These are phyloP conservation scores for Aspergillus sp. DNA, from an alignment of 2,329 filamentous ascomycete genomes.

Conservation along the genomic window DNA sequence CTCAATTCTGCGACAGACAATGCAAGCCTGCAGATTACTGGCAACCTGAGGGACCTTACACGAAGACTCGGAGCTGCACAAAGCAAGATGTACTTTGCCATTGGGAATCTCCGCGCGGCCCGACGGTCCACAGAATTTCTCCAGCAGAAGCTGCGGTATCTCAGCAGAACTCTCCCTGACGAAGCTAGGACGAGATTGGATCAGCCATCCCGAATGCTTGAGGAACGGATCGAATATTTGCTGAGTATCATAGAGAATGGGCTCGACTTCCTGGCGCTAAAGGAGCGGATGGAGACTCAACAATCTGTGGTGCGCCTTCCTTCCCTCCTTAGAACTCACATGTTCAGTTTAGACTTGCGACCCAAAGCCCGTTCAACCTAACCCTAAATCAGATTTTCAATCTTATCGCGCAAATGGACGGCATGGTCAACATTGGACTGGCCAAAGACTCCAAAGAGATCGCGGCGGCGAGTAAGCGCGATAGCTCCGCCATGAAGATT, in stretches of 20 bases:
- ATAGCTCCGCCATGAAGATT: slow-evolving; percentile 1
- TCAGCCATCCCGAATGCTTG: not conserved
- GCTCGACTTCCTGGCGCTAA: not conserved
- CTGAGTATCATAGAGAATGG: not conserved
- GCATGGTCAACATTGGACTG: not conserved
- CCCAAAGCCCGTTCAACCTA: not conserved
- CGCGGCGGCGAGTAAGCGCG: slow-evolving; percentile 4
- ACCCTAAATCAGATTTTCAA: not conserved
- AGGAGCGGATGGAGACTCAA: not conserved
- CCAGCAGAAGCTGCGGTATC: not conserved
- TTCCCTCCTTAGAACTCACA: too few species aligned
- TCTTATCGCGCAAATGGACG: slow-evolving; percentile 1
- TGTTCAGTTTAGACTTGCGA: not conserved
- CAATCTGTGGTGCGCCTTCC: not conserved
- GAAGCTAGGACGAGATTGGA: not conserved
- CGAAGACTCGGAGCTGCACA: not conserved
- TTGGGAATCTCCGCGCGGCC: not conserved
- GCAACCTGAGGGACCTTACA: not conserved
- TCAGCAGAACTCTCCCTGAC: not conserved
- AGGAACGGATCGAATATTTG: not conserved
- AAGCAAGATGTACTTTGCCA: not conserved
- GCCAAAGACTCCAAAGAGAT: slow-evolving; percentile 2
- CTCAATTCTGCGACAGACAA: too few species aligned
- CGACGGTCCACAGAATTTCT: not conserved
- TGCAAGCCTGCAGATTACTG: not conserved